Conservation (phyloP, 192 early-diverging fungal genomes). For the Entomortierella lignicola region DNA sequence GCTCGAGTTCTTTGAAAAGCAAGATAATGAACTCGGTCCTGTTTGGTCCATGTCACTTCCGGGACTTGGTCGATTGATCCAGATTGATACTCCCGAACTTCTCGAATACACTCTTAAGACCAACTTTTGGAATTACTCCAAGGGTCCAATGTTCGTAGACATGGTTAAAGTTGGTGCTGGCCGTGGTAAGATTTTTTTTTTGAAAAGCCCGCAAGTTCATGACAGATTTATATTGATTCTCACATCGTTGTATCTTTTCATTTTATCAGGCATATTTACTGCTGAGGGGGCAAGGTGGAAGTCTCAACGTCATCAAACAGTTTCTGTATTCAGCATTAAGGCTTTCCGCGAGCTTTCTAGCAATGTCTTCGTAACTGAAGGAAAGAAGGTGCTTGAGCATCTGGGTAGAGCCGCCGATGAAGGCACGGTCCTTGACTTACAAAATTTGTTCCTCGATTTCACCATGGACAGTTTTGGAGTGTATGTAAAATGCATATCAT, state of each 20-base stretch:
- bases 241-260: not conserved
- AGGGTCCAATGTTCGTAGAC: not conserved
- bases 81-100: not conserved
- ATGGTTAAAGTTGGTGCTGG: not conserved
- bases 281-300: constrained; percentile 12
- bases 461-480: constrained; percentile 29
- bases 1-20: constrained; percentile 16
- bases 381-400: constrained; percentile 8
- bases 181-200: not conserved
- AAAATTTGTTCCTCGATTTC: constrained; percentile 46
- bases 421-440: constrained; percentile 42
- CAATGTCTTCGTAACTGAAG: constrained; percentile 11
- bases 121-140: constrained; percentile 9
- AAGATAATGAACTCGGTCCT: constrained; percentile 19
- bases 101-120: constrained; percentile 13
- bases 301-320: not conserved
- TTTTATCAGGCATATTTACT: constrained; percentile 5
- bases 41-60: constrained; percentile 24
- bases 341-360: constrained; percentile 19
- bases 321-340: constrained; percentile 8
- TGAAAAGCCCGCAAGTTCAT: not conserved
- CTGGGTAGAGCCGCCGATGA: constrained; percentile 16
- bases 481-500: constrained; percentile 14
- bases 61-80: constrained; percentile 10
- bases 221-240: not conserved